Percentiles rank a stretch among this genome's conserved stretches.
These are phyloP conservation scores for Penicillium brevicompactum DNA, from an alignment of 2,329 filamentous ascomycete genomes.

Conservation along the genomic window DNA sequence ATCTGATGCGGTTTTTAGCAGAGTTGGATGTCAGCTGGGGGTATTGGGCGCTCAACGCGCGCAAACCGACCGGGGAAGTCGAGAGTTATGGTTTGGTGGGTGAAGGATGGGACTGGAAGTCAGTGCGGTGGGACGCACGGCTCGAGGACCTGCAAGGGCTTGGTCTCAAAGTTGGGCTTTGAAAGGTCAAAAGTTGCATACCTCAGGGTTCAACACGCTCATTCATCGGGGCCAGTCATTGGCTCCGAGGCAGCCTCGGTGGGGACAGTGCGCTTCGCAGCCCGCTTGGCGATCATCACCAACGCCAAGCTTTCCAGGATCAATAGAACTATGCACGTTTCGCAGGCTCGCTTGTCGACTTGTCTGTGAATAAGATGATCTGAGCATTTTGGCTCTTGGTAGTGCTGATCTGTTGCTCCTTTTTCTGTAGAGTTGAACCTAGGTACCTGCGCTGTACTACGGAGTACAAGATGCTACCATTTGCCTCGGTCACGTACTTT, in stretches of 20 bases:
- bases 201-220: slow-evolving; percentile 10
- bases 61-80: slow-evolving; percentile 59
- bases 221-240: background rate
- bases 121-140: slow-evolving; percentile 63
- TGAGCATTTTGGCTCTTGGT: too few relatives aligned
- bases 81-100: slow-evolving; percentile 65
- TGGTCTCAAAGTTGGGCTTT: slow-evolving; percentile 5
- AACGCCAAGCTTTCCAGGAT: background rate
- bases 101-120: slow-evolving; percentile 62
- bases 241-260: background rate
- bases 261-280: slow-evolving; percentile 4
- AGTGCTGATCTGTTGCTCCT: background rate
- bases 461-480: background rate
- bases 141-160: slow-evolving; percentile 57
- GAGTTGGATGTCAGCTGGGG: slow-evolving; percentile 65
- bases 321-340: background rate
- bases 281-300: background rate
- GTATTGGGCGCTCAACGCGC: slow-evolving; percentile 71
- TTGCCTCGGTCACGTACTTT: background rate
- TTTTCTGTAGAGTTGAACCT: background rate
- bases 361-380: background rate
- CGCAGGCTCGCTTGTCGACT: background rate
- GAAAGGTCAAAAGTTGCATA: background rate
- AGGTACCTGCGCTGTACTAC: background rate
- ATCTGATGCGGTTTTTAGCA: slow-evolving; percentile 62